Conservation (phyloP, 805 yeast species). For the Saccharomycopsis fodiens region DNA sequence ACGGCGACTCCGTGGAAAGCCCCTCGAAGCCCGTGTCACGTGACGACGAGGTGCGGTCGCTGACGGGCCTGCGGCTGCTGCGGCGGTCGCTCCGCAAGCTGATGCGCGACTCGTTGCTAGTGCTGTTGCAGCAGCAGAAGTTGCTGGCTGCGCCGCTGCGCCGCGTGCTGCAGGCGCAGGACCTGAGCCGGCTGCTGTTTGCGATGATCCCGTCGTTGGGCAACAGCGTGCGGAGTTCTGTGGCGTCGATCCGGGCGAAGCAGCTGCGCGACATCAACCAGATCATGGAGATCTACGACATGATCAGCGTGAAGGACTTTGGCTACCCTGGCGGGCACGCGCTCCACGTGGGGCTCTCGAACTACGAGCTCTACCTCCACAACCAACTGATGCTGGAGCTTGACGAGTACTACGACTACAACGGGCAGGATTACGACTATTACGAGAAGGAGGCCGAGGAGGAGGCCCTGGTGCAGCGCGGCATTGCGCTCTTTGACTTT, state of each 20-base stretch:
- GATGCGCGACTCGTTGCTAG: slow-evolving; percentile 14
- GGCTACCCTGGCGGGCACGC: slow-evolving; percentile 71
- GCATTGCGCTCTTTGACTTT: slow-evolving; percentile 85
- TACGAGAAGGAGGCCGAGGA: slow-evolving; percentile 20
- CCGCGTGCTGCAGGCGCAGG: neutral
- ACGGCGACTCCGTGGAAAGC: too few species aligned
- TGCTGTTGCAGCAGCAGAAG: slow-evolving; percentile 12
- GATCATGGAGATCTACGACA: slow-evolving; percentile 24
- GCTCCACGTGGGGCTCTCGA: slow-evolving; percentile 54
- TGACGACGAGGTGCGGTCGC: too few species aligned
- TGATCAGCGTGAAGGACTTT: slow-evolving; percentile 63
- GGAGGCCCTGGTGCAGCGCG: slow-evolving; percentile 35
- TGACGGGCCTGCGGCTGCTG: neutral
- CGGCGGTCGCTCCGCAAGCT: slow-evolving; percentile 10
- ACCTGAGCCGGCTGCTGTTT: slow-evolving; percentile 2
- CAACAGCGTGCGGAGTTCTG: slow-evolving; percentile 16
- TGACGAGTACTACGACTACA: slow-evolving; percentile 6
- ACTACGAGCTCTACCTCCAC: slow-evolving; percentile 22
- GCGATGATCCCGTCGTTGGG: slow-evolving; percentile 17
- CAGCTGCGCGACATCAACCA: slow-evolving; percentile 17
- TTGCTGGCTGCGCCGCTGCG: slow-evolving; percentile 5
- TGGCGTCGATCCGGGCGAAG: slow-evolving; percentile 19
- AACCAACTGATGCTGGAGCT: slow-evolving; percentile 16
- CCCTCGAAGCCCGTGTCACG: too few species aligned
- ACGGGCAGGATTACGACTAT: neutral